phyloP scores from a whole-genome alignment of 2,329 filamentous ascomycete genomes.

The Hymenoscyphus linearis region DNA sequence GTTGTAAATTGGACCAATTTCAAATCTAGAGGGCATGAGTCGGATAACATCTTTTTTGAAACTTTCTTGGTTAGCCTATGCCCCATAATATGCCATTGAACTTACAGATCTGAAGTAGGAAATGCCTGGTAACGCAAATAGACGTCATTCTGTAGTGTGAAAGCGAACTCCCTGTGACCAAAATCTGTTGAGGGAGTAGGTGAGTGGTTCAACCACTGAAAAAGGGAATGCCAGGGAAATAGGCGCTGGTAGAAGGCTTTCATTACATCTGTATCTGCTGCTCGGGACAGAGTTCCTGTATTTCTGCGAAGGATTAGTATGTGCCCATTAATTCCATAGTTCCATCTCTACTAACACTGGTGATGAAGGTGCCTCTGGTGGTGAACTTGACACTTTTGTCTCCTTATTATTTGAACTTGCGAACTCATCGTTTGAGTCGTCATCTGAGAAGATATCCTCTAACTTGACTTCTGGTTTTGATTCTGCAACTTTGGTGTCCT shows the following conservation, averaged over 20 bases:
- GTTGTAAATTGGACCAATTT: constrained; percentile 96
- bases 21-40: constrained; percentile 87
- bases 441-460: constrained; percentile 54
- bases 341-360: constrained; percentile 36
- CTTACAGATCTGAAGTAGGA: constrained; percentile 57
- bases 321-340: neutral
- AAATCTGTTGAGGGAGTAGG: constrained; percentile 83
- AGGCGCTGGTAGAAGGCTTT: constrained; percentile 91
- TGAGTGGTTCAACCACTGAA: constrained; percentile 97
- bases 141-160: constrained; percentile 86
- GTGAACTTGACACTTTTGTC: constrained; percentile 40
- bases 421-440: constrained; percentile 58
- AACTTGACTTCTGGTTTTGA: constrained; percentile 46
- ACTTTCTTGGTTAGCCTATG: constrained; percentile 37
- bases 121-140: constrained; percentile 90
- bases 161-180: constrained; percentile 88
- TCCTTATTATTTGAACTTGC: constrained; percentile 40
- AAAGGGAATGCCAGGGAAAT: constrained; percentile 90
- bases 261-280: constrained; percentile 79
- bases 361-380: constrained; percentile 38
- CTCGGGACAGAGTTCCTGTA: constrained; percentile 36
- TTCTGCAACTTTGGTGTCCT: constrained; percentile 17
- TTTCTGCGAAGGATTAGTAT: constrained; percentile 28
- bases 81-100: constrained; percentile 1
- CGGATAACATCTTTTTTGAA: constrained; percentile 88